Evolutionary conservation across 2,329 filamentous ascomycete species (phyloP).

Genomic region (Aspergillus clavatus): DNA sequence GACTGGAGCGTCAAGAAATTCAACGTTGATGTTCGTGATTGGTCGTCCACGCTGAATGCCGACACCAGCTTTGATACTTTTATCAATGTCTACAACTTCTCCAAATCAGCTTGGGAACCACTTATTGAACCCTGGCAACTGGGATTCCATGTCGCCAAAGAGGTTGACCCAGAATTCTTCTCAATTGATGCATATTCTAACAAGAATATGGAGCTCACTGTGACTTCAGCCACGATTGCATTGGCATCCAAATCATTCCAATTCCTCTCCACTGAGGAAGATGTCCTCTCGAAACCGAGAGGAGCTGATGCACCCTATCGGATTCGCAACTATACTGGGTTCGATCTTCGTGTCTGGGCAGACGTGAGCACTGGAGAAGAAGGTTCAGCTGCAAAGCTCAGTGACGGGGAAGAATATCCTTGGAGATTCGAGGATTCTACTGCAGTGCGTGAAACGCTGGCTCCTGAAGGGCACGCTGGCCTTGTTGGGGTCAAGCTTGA

Average conservation of each 20-base stretch:
- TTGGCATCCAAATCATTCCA: conserved; percentile 87
- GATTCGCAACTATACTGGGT: conserved; percentile 93
- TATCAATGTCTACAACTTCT: conserved; percentile 97
- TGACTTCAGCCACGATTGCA: conserved; percentile 91
- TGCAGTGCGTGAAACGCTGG: conserved; percentile 88
- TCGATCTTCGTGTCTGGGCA: conserved; percentile 78
- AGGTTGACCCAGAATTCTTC: conserved; percentile 68
- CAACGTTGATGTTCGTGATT: conserved; percentile 77
- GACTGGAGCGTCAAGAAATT: conserved; percentile 93
- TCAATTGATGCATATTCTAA: conserved; percentile 82
- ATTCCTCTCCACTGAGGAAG: conserved; percentile 81
- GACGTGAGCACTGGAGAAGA: conserved; percentile 67
- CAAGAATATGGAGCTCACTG: conserved; percentile 83
- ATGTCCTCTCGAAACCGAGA: conserved; percentile 88
- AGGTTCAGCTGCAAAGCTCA: conserved; percentile 65
- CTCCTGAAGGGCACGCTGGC: conserved; percentile 74
- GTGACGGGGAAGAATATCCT: conserved; percentile 83
- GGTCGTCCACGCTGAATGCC: conserved; percentile 81
- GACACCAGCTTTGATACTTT: conserved; percentile 91
- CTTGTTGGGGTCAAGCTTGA: conserved; percentile 80
- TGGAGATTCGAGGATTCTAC: conserved; percentile 98
- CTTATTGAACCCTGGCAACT: conserved; percentile 93
- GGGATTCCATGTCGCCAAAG: conserved; percentile 81
- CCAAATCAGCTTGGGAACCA: conserved; percentile 97
- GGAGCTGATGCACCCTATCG: conserved; percentile 88